Conservation (phyloP, 306 rosid species). For the Castanea crenata region DNA sequence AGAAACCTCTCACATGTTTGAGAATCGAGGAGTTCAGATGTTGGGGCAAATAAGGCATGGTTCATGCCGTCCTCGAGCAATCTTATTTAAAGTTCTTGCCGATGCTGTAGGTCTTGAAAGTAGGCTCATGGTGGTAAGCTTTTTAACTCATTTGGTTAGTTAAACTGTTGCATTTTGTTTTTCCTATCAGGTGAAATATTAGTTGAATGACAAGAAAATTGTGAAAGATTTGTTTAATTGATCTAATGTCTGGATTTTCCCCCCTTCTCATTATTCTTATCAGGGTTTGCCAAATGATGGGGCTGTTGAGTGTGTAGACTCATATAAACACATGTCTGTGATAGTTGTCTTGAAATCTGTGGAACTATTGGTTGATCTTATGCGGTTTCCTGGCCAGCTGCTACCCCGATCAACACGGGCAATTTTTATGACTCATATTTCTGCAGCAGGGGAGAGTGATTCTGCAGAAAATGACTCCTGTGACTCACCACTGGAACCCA, state of each 20-base stretch:
- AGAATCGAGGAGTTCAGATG: conserved; percentile 82
- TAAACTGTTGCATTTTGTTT: neutral
- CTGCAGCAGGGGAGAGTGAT: conserved; percentile 98
- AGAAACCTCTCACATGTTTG: conserved; percentile 78
- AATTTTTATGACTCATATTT: conserved; percentile 83
- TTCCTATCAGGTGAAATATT: neutral
- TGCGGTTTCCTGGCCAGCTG: conserved; percentile 95
- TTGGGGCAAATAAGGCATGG: conserved; percentile 95
- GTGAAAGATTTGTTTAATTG: conserved; percentile 13
- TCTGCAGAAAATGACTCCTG: conserved; percentile 99
- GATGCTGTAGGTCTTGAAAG: conserved; percentile 99
- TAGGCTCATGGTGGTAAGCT: conserved; percentile 86
- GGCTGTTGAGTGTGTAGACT: conserved; percentile 67
- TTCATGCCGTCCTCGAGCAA: conserved; percentile 92
- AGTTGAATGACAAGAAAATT: neutral
- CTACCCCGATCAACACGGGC: conserved; percentile 80
- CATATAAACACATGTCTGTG: conserved; percentile 90
- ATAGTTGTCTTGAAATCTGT: conserved; percentile 74
- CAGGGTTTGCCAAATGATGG: conserved; percentile 95
- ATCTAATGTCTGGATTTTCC: conserved; percentile 17
- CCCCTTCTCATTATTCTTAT: conserved; percentile 13
- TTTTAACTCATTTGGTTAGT: conserved; percentile 21
- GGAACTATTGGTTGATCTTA: conserved; percentile 90
- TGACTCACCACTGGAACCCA: conserved; percentile 98
- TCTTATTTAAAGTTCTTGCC: conserved; percentile 90